phyloP scores from a whole-genome alignment of 176 grass and related monocot species.

The Thinopyrum elongatum region DNA sequence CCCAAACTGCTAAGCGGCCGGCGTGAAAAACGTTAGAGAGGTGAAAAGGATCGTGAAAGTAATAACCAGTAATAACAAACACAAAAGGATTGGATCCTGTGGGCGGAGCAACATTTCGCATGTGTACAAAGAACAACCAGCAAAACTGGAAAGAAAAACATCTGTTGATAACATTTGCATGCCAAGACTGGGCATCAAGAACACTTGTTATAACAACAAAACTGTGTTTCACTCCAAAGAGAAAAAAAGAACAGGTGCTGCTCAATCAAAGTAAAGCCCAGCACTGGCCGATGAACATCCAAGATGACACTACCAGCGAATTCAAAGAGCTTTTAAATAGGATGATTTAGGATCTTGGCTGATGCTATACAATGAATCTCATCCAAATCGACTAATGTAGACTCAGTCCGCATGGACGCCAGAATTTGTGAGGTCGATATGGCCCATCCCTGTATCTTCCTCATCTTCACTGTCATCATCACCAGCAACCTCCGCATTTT shows the following conservation, averaged over 20 bases:
- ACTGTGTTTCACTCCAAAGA: slow-evolving; percentile 16
- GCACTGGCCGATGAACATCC: slow-evolving; percentile 20
- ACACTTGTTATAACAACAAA: slow-evolving; percentile 15
- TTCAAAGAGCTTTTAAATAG: slow-evolving; percentile 23
- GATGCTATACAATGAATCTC: slow-evolving; percentile 52
- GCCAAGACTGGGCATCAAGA: too few species aligned
- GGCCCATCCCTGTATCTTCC: slow-evolving; percentile 97
- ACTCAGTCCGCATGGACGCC: slow-evolving; percentile 49
- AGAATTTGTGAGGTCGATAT: slow-evolving; percentile 46
- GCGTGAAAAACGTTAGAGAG: too few species aligned
- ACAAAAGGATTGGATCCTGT: too few species aligned
- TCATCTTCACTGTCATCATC: slow-evolving; percentile 86
- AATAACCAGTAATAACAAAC: too few species aligned
- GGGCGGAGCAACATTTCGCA: too few species aligned
- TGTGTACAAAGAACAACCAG: too few species aligned
- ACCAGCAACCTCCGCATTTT: slow-evolving; percentile 85
- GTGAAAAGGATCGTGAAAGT: too few species aligned
- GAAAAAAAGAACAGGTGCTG: slow-evolving; percentile 20
- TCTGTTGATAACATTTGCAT: too few species aligned
- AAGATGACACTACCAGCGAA: slow-evolving; percentile 17
- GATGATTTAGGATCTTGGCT: slow-evolving; percentile 21
- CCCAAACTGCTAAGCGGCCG: too few species aligned
- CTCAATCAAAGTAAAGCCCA: slow-evolving; percentile 22
- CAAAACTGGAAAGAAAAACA: too few species aligned
- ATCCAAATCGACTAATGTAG: slow-evolving; percentile 3